phyloP scores from a whole-genome alignment of 2,329 filamentous ascomycete species.

The Colletotrichum limetticola region DNA sequence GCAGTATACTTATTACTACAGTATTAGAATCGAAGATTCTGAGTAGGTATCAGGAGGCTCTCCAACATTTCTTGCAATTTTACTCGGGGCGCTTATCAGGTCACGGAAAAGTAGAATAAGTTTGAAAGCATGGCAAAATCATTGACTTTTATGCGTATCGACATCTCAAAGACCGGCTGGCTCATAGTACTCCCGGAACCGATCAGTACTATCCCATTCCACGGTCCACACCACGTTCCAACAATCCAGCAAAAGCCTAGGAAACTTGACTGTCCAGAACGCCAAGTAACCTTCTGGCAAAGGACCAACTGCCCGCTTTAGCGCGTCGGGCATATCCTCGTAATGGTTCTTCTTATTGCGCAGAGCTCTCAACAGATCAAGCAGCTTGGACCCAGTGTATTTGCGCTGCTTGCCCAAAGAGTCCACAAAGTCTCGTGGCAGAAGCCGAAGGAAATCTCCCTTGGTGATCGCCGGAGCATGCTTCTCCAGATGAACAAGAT shows the following conservation, averaged over 20 bases:
- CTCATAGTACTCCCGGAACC: slow-evolving; percentile 79
- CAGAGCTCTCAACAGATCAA: slow-evolving; percentile 89
- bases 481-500: slow-evolving; percentile 69
- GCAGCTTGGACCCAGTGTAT: slow-evolving; percentile 84
- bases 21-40: no score
- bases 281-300: slow-evolving; percentile 83
- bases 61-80: not conserved
- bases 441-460: slow-evolving; percentile 79
- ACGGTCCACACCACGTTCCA: slow-evolving; percentile 79
- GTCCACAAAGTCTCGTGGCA: slow-evolving; percentile 87
- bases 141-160: not conserved
- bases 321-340: slow-evolving; percentile 88
- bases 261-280: slow-evolving; percentile 87
- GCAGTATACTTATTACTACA: no score
- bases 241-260: slow-evolving; percentile 80
- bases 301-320: slow-evolving; percentile 76
- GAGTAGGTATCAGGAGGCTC: not conserved
- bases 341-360: slow-evolving; percentile 99
- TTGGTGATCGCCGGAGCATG: slow-evolving; percentile 65
- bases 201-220: slow-evolving; percentile 69
- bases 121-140: not conserved
- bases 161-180: slow-evolving; percentile 49
- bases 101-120: not conserved
- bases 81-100: not conserved
- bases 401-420: slow-evolving; percentile 94